Conservation (phyloP, 2,329 filamentous ascomycete species). For the Clonostachys byssicola region DNA sequence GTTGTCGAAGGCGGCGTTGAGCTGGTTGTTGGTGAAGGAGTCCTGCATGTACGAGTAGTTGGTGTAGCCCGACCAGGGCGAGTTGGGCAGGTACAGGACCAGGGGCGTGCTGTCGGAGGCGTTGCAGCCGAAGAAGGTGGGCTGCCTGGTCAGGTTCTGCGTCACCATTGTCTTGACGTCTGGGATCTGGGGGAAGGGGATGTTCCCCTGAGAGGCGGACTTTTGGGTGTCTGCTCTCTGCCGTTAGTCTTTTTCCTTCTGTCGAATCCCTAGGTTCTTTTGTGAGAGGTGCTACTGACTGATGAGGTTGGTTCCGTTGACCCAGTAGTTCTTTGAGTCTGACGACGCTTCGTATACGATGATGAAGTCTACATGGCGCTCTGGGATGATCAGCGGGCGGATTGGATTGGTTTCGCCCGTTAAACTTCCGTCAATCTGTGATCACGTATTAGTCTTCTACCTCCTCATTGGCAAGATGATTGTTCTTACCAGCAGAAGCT, state of each 20-base stretch:
- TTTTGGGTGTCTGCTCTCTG: slow-evolving; percentile 6
- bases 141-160: slow-evolving; percentile 14
- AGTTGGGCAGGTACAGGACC: slow-evolving; percentile 19
- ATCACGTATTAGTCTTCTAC: not conserved
- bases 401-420: slow-evolving; percentile 20
- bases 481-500: slow-evolving; percentile 14
- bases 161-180: slow-evolving; percentile 16
- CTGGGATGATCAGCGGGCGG: slow-evolving; percentile 17
- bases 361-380: slow-evolving; percentile 17
- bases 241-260: not conserved
- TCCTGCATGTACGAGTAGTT: slow-evolving; percentile 15
- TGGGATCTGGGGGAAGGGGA: slow-evolving; percentile 18
- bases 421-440: slow-evolving; percentile 21
- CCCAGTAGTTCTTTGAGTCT: slow-evolving; percentile 13
- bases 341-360: slow-evolving; percentile 22
- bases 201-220: slow-evolving; percentile 12
- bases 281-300: slow-evolving; percentile 4
- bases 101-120: slow-evolving; percentile 11
- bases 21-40: slow-evolving; percentile 14
- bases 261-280: not conserved
- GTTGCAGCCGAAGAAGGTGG: slow-evolving; percentile 19
- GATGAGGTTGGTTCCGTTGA: slow-evolving; percentile 18
- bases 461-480: not conserved
- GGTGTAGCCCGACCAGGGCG: slow-evolving; percentile 17
- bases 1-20: slow-evolving; percentile 41